phyloP scores from a whole-genome alignment of 2,329 filamentous ascomycete species.

The Trichoderma aggressivum region DNA sequence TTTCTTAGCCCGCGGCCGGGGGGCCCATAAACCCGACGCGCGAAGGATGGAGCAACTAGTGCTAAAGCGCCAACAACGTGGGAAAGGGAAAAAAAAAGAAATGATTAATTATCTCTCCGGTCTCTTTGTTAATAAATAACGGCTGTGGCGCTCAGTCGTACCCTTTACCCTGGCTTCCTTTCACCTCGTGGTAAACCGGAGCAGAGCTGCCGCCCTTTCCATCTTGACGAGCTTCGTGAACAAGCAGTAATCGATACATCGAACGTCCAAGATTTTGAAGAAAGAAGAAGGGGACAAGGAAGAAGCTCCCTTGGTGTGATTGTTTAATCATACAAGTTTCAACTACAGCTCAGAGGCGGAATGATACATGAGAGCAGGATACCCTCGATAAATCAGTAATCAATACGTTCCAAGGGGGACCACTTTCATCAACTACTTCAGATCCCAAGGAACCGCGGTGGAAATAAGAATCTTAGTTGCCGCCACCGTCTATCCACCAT shows the following conservation, averaged over 20 bases:
- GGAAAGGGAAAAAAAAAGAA: not conserved
- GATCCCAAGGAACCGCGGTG: not conserved
- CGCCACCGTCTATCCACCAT: not conserved
- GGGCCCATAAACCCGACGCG: slow-evolving; percentile 13
- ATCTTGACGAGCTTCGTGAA: not conserved
- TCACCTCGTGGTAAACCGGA: not conserved
- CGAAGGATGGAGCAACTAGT: slow-evolving; percentile 3
- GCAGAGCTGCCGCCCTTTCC: not conserved
- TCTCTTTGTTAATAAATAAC: slow-evolving; percentile 6
- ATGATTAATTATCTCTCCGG: not conserved
- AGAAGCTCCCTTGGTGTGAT: not conserved
- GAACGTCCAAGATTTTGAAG: not conserved
- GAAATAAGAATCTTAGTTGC: not conserved
- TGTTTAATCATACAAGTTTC: not conserved
- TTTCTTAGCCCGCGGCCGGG: not conserved
- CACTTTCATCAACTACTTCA: not conserved
- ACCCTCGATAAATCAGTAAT: not conserved
- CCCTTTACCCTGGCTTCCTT: not conserved
- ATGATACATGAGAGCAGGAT: not conserved
- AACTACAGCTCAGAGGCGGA: not conserved
- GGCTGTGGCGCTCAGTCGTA: not conserved
- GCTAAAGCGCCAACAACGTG: slow-evolving; percentile 1
- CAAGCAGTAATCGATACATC: not conserved
- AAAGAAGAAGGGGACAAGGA: not conserved
- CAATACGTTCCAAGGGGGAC: not conserved